Conservation (phyloP, 2,329 filamentous ascomycete genomes). For the Cladosporium sp. region DNA sequence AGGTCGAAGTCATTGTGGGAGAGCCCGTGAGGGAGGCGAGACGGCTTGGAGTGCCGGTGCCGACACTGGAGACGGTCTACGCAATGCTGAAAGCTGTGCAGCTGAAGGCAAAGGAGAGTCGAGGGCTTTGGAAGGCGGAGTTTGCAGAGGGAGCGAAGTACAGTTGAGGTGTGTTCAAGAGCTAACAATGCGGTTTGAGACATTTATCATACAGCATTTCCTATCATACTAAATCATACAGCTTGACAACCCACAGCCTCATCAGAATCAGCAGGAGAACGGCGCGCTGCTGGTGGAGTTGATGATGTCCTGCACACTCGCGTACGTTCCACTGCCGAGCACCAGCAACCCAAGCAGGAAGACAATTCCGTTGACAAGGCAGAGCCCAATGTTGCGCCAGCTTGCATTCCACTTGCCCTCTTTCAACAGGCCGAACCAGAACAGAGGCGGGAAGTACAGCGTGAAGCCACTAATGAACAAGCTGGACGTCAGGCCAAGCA, state of each 20-base stretch:
- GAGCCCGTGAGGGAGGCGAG: slow-evolving; percentile 51
- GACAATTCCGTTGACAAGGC: slow-evolving; percentile 39
- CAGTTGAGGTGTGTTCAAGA: too few species aligned
- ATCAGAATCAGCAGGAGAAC: neutral
- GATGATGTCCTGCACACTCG: slow-evolving; percentile 41
- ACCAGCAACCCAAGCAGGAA: slow-evolving; percentile 31
- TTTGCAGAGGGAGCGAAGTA: slow-evolving; percentile 20
- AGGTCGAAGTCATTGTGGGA: slow-evolving; percentile 51
- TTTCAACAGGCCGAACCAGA: slow-evolving; percentile 42
- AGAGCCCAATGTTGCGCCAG: slow-evolving; percentile 40
- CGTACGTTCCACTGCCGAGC: slow-evolving; percentile 39
- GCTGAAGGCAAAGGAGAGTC: slow-evolving; percentile 33
- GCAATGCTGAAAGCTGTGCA: slow-evolving; percentile 40
- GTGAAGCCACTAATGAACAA: slow-evolving; percentile 63
- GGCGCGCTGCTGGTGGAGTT: neutral
- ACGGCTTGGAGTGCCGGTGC: slow-evolving; percentile 43
- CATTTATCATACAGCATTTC: too few species aligned
- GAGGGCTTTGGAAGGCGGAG: slow-evolving; percentile 30
- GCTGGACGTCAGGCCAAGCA: slow-evolving; percentile 58
- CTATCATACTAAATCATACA: too few species aligned
- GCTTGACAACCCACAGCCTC: too few species aligned
- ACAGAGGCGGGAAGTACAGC: slow-evolving; percentile 34
- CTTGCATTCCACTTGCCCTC: slow-evolving; percentile 43
- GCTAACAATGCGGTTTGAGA: too few species aligned
- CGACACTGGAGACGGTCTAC: slow-evolving; percentile 46